Conservation (phyloP, 108 stramenopile genomes). For the Conticribra weissflogii region DNA sequence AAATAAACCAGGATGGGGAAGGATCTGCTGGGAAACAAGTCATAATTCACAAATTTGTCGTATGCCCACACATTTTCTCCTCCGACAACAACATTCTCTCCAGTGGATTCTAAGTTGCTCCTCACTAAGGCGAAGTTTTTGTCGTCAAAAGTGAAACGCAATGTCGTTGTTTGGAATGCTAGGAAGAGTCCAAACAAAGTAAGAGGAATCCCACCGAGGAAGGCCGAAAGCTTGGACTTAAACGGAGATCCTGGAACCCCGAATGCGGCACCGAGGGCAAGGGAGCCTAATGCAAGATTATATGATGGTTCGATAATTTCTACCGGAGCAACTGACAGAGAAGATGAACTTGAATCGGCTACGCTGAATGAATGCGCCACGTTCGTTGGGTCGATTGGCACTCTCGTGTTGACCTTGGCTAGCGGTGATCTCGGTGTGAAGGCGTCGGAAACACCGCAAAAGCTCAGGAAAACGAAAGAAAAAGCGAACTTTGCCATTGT, state of each 20-base stretch:
- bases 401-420: neutral
- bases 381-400: neutral
- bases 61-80: constrained; percentile 71
- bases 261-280: constrained; percentile 46
- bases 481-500: too few species aligned
- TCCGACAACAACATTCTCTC: constrained; percentile 71
- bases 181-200: constrained; percentile 56
- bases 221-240: constrained; percentile 34
- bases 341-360: neutral
- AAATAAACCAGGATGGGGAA: constrained; percentile 79
- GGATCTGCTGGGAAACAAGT: constrained; percentile 52
- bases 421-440: neutral
- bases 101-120: constrained; percentile 41
- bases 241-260: constrained; percentile 42
- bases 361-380: neutral
- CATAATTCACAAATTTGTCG: constrained; percentile 65
- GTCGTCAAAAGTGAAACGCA: constrained; percentile 65
- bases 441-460: neutral
- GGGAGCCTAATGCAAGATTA: constrained; percentile 58
- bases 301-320: constrained; percentile 57
- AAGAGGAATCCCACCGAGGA: constrained; percentile 52
- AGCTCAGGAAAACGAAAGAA: too few species aligned
- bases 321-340: constrained; percentile 25
- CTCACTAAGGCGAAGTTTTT: constrained; percentile 57
- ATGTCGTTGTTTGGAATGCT: constrained; percentile 59